A percentile compares a stretch with the other conserved stretches of the same genome.
phyloP scores from a whole-genome alignment of 805 yeast species.

The Brettanomyces naardenensis region DNA sequence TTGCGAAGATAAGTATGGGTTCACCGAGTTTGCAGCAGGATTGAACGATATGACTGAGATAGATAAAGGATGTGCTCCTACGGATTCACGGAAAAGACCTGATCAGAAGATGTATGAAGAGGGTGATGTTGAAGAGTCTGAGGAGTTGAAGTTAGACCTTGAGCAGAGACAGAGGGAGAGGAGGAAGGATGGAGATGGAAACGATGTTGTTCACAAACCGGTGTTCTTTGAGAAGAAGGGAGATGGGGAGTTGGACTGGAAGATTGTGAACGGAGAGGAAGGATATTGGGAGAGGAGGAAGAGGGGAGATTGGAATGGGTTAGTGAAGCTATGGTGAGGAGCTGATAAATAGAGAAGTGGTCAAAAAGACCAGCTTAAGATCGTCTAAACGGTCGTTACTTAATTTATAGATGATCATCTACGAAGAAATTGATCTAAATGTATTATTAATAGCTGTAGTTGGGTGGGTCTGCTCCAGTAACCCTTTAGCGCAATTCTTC shows the following conservation, averaged over 20 bases:
- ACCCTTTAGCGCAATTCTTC: no score
- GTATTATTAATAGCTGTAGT: no score
- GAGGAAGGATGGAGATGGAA: conserved; percentile 49
- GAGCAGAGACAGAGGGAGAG: conserved; percentile 79
- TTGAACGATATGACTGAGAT: conserved; percentile 71
- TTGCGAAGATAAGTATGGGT: conserved; percentile 67
- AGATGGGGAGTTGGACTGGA: conserved; percentile 38
- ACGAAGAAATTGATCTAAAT: no score
- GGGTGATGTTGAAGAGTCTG: conserved; percentile 68
- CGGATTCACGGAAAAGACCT: conserved; percentile 87
- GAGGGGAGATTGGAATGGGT: conserved; percentile 50
- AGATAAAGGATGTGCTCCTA: conserved; percentile 69
- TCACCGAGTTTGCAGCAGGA: conserved; percentile 73
- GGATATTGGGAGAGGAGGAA: conserved; percentile 79
- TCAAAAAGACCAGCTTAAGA: no score
- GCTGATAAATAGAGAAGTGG: no score
- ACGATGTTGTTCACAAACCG: conserved; percentile 43
- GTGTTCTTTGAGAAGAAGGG: conserved; percentile 49
- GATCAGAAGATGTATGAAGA: conserved; percentile 69
- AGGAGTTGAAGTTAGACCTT: conserved; percentile 51
- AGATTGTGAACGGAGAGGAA: conserved; percentile 44
- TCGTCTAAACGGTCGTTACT: no score
- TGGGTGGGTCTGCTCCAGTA: not conserved
- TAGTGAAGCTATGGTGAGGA: conserved; percentile 47
- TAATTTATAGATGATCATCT: no score